These are phyloP conservation scores for Starmerella asiatica DNA, from an alignment of 805 yeast genomes.

Conservation along the genomic window DNA sequence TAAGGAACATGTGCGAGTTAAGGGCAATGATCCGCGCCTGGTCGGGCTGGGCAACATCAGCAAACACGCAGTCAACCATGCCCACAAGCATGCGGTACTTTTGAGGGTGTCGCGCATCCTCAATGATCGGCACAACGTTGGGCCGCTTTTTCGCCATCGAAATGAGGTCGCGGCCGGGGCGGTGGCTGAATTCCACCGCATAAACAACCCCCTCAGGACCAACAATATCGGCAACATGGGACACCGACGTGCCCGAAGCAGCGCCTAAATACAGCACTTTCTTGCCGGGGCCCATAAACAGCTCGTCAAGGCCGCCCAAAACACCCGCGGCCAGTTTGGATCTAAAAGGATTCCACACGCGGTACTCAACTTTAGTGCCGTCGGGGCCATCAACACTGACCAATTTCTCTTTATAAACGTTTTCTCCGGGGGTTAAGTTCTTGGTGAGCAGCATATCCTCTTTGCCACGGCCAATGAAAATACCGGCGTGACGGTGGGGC, in stretches of 20 bases:
- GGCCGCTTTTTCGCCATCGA: slow-evolving; percentile 99
- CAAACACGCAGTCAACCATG: slow-evolving; percentile 97
- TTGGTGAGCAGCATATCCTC: slow-evolving; percentile 96
- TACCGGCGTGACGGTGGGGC: slow-evolving; percentile 97
- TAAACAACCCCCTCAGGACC: slow-evolving; percentile 99
- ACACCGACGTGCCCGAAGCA: slow-evolving; percentile 97
- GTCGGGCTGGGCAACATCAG: slow-evolving; percentile 99
- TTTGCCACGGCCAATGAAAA: slow-evolving; percentile 98
- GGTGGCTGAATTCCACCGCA: slow-evolving; percentile 98
- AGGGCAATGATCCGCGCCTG: slow-evolving; percentile 99
- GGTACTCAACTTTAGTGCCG: slow-evolving; percentile 90
- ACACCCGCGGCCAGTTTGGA: slow-evolving; percentile 99
- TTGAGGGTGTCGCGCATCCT: slow-evolving; percentile 99
- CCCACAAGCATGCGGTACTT: slow-evolving; percentile 98
- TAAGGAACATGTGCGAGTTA: slow-evolving; percentile 94
- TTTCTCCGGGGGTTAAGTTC: slow-evolving; percentile 96
- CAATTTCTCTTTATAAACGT: slow-evolving; percentile 97
- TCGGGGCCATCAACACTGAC: slow-evolving; percentile 76
- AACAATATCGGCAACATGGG: slow-evolving; percentile 95
- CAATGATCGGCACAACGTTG: slow-evolving; percentile 94
- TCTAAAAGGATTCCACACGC: slow-evolving; percentile 99
- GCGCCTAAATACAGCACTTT: slow-evolving; percentile 97
- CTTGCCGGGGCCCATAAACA: slow-evolving; percentile 95
- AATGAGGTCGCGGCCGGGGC: slow-evolving; percentile 98
- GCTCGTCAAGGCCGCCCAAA: slow-evolving; percentile 97